Base-by-base conservation (phyloP, 768 basidiomycete genomes). In the Russula emetica region DNA sequence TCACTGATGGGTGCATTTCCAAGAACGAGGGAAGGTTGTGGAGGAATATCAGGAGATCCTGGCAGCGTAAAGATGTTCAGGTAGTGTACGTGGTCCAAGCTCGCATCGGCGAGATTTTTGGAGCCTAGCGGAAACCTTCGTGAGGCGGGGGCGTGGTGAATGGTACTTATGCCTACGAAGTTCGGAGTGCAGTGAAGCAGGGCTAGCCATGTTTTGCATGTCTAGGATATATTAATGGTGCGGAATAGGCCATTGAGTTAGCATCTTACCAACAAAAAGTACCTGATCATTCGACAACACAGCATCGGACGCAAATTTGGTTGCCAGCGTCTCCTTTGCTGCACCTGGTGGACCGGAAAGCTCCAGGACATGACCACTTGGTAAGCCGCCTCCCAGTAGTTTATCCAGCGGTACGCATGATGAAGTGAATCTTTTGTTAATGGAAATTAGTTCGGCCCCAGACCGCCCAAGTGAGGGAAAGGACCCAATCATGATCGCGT, bases 321-420 rank as follows among this genome's bases (percentile, higher is more conserved):
- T 72, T 10, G 82, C 81, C 9, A 90, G 66, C 1, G 69, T 70
- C 62, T 86, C 86, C 67, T 88, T 91, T 11, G 82, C 80, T 44
- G 82, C 80, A 54, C 90, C 90, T 0, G 90, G 89, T 51, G 88
- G 86, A 0, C 90, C 89, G 34, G 87, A 87, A 68, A 92, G 76
- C 74, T 92, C 90, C 22, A 91, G 77, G 65, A 89, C 78, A 66
- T 81, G 78, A 9, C 87, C 86, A 61, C 78, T 78, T 59, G 76
- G 74, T 51, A 92, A 73, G 18, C 90, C 90, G 51, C 87, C 87
- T 36, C 77, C 80, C 6, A 92, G 78, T 2, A 90, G 71, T 20
- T 74, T 75, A 67, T 91, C 86, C 32, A 88, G 74, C 14, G 82
- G 77, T 5, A 72, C 60, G 70, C 80, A 85, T 7, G 71, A 70